Percentiles rank a stretch among this genome's conserved stretches.
Evolutionary conservation across 495 filamentous ascomycete genomes (phyloP).

Genomic region (Tuber calosporum): DNA sequence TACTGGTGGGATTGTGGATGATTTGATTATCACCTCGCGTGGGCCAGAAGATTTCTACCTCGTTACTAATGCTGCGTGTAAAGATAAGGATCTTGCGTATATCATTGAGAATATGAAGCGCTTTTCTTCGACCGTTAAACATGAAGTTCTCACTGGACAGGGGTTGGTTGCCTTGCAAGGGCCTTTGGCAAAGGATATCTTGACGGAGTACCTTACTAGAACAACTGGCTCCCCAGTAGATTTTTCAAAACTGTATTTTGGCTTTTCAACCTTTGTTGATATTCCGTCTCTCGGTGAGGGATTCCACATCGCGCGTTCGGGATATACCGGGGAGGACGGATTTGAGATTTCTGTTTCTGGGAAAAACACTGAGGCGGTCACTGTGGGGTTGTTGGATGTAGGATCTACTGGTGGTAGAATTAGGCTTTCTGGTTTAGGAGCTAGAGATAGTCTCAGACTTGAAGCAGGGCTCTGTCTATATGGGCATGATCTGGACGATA

Average conservation of each 20-base stretch:
- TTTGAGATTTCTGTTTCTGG: constrained; percentile 86
- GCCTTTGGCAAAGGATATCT: constrained; percentile 60
- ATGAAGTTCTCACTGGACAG: constrained; percentile 60
- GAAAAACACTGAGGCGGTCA: constrained; percentile 50
- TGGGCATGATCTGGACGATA: constrained; percentile 90
- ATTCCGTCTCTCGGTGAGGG: constrained; percentile 20
- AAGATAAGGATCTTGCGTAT: constrained; percentile 76
- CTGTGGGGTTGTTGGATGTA: constrained; percentile 58
- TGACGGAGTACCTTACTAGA: constrained; percentile 51
- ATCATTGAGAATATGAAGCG: constrained; percentile 56
- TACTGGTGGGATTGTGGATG: constrained; percentile 88
- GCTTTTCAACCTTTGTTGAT: constrained; percentile 56
- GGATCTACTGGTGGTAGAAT: constrained; percentile 54
- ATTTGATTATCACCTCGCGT: constrained; percentile 77
- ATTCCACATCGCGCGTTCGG: constrained; percentile 73
- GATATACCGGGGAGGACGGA: constrained; percentile 96
- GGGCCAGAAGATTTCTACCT: constrained; percentile 69
- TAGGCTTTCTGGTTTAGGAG: constrained; percentile 77
- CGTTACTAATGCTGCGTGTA: constrained; percentile 91
- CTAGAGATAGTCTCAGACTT: constrained; percentile 82
- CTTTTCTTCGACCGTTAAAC: constrained; percentile 52
- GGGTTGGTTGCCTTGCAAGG: constrained; percentile 83
- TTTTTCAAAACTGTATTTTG: constrained; percentile 70
- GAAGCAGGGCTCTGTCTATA: constrained; percentile 98
- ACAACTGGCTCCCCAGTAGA: constrained; percentile 50